phyloP scores from a whole-genome alignment of 192 early-diverging fungal genomes.

The Phlyctochytrium bullatum region DNA sequence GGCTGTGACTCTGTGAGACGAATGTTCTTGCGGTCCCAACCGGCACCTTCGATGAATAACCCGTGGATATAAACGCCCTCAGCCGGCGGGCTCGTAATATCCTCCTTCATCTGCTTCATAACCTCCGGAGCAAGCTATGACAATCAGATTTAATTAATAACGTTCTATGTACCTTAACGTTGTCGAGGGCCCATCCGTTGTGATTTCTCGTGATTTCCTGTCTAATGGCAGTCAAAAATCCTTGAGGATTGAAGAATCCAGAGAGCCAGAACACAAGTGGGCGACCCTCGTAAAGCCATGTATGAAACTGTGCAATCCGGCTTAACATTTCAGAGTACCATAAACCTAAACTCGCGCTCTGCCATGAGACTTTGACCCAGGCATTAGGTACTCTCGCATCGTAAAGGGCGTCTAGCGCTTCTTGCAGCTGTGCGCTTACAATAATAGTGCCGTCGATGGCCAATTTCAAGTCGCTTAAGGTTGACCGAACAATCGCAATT shows the following conservation, averaged over 20 bases:
- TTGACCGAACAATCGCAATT: slow-evolving; percentile 49
- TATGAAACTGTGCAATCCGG: slow-evolving; percentile 54
- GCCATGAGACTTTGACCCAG: slow-evolving; percentile 64
- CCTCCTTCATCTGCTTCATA: slow-evolving; percentile 72
- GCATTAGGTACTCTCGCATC: slow-evolving; percentile 57
- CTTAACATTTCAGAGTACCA: slow-evolving; percentile 59
- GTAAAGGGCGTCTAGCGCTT: slow-evolving; percentile 62
- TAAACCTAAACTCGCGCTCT: slow-evolving; percentile 51
- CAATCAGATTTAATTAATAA: slow-evolving; percentile 13
- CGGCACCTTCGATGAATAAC: slow-evolving; percentile 68
- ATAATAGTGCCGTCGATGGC: slow-evolving; percentile 70
- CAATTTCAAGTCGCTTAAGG: slow-evolving; percentile 57
- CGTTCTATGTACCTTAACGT: slow-evolving; percentile 45
- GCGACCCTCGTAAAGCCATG: slow-evolving; percentile 61
- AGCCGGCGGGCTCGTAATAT: slow-evolving; percentile 55
- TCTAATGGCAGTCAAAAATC: slow-evolving; percentile 65
- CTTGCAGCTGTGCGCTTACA: slow-evolving; percentile 51
- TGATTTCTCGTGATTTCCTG: slow-evolving; percentile 64
- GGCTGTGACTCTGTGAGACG: slow-evolving; percentile 60
- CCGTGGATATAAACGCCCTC: slow-evolving; percentile 69
- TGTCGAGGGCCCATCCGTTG: slow-evolving; percentile 62
- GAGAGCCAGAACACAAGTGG: slow-evolving; percentile 64
- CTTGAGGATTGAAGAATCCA: slow-evolving; percentile 68
- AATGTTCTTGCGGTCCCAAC: slow-evolving; percentile 66
- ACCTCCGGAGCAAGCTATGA: slow-evolving; percentile 58